phyloP scores from a whole-genome alignment of 2,329 filamentous ascomycete genomes.

The Colletotrichum godetiae region DNA sequence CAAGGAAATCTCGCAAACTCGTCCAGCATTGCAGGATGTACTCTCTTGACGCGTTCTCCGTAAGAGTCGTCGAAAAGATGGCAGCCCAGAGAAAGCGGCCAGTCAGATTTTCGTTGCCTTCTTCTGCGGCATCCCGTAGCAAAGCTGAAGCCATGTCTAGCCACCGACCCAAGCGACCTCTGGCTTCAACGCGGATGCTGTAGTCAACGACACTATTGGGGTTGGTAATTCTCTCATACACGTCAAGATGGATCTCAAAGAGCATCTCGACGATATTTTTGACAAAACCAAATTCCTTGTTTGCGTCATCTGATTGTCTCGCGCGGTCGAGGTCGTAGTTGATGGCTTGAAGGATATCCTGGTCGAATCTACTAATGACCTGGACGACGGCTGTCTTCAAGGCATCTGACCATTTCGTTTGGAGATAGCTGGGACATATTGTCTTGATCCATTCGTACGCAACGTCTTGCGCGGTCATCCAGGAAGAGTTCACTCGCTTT shows the following conservation, averaged over 20 bases:
- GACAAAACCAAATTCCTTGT: conserved; percentile 14
- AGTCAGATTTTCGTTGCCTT: conserved; percentile 52
- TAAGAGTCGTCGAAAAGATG: conserved; percentile 63
- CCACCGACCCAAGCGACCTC: conserved; percentile 63
- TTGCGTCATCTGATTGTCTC: not conserved
- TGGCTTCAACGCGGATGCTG: conserved; percentile 59
- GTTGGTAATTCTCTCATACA: conserved; percentile 69
- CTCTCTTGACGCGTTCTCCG: conserved; percentile 64
- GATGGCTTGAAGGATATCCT: conserved; percentile 60
- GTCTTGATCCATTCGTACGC: conserved; percentile 68
- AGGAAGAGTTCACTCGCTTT: conserved; percentile 57
- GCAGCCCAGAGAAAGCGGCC: conserved; percentile 70
- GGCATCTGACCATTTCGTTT: conserved; percentile 67
- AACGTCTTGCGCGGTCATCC: conserved; percentile 67
- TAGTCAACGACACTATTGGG: conserved; percentile 66
- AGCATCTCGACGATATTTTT: conserved; percentile 64
- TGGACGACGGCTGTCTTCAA: conserved; percentile 69
- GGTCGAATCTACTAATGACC: conserved; percentile 65
- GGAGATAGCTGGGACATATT: conserved; percentile 62
- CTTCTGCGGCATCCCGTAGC: conserved; percentile 49
- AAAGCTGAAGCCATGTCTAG: conserved; percentile 60
- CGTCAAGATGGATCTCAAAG: conserved; percentile 71
- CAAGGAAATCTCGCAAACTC: conserved; percentile 64
- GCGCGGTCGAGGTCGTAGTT: conserved; percentile 51
- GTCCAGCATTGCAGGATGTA: conserved; percentile 70